A percentile compares a stretch with the other conserved stretches of the same genome.
Conservation (phyloP, 345 rosid species). For the Euphorbia tirucalli region DNA sequence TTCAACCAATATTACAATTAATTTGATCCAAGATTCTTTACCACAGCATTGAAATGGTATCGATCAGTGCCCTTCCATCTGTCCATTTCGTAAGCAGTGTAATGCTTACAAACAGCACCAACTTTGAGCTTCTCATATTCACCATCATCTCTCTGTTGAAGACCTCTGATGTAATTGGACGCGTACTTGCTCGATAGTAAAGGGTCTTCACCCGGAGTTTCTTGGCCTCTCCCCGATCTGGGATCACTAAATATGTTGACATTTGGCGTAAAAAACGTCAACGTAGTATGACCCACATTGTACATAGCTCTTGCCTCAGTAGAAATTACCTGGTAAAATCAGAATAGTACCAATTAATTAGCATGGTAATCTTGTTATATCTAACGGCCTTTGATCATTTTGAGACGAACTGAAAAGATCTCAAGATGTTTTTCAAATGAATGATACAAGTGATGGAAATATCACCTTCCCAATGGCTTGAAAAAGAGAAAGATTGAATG, state of each 20-base stretch:
- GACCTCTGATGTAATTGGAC: slow-evolving; percentile 39
- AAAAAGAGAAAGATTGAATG: no score
- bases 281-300: not conserved
- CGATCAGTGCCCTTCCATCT: slow-evolving; percentile 22
- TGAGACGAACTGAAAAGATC: no score
- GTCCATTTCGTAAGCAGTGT: slow-evolving; percentile 43
- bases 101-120: slow-evolving; percentile 47
- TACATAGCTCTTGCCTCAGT: not conserved
- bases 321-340: not conserved
- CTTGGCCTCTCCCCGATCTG: slow-evolving; percentile 43
- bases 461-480: no score
- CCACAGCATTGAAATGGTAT: not conserved
- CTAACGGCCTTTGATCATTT: no score
- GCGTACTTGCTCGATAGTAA: slow-evolving; percentile 36
- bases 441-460: no score
- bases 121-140: slow-evolving; percentile 24
- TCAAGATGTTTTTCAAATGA: no score
- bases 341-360: no score
- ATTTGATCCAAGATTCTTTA: no score
- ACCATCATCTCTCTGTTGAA: slow-evolving; percentile 24
- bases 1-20: no score
- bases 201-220: slow-evolving; percentile 52
- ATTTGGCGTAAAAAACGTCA: no score
- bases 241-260: slow-evolving; percentile 48
- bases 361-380: no score